Base-by-base conservation (phyloP, 352 stramenopile species). In the Aphanomyces astaci region DNA sequence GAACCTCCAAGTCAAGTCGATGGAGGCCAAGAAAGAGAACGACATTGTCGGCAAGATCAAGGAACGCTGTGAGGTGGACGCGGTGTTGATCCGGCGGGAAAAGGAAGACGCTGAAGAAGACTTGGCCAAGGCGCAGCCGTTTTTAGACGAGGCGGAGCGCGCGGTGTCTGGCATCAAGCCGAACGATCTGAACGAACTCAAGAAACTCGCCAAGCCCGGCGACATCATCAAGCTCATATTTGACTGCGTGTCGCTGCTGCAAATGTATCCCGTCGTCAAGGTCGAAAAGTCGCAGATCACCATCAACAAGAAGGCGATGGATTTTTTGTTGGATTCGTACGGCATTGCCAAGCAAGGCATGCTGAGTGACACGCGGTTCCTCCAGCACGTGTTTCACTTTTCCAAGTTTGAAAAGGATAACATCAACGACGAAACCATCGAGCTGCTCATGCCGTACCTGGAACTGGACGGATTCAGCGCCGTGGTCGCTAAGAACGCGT, bases 181-280 rank as follows among this genome's bases (percentile, higher is more conserved):
- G 0, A 94, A 92, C 65, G 90, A 96, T 71, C 63, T 97, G 55
- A 96, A 94, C 66, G 91, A 97, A 67, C 75, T 97, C 22, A 97
- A 97, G 72, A 97, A 95, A 56, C 75, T 97, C 13, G 78, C 84
- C 5, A 97, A 96, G 66, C 89, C 90, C 0, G 83, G 83, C 0
- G 87, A 97, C 57, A 92, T 97, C 49, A 97, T 97, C 76, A 96
- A 96, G 48, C 74, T 97, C 4, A 96, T 97, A 53, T 96, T 97
- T 64, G 91, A 97, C 75, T 92, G 87, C 63, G 90, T 97, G 0
- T 77, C 79, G 7, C 79, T 97, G 15, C 71, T 97, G 54, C 87
- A 95, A 64, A 95, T 95, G 82, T 81, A 81, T 48, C 87, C 84
- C 19, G 62, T 97, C 46, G 66, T 87, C 17, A 88, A 88, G 63